Base-by-base conservation (phyloP, 305 asterid species). In the Solanum hybrid region DNA sequence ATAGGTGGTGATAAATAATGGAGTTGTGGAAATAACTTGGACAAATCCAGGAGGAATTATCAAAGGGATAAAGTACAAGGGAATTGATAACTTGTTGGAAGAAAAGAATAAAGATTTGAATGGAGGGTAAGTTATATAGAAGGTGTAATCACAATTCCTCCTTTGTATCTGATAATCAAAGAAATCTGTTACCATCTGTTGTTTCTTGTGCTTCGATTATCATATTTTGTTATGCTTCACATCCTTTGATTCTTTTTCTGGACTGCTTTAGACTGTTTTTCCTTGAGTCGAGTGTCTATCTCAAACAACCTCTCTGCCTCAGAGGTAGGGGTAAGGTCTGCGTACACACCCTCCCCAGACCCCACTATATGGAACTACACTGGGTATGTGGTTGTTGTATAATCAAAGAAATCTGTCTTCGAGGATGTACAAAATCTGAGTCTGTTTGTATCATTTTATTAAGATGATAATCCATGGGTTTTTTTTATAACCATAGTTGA, bases 1-100 rank as follows among this genome's bases (percentile, higher is more conserved):
- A 91, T 90, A 94, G 96, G 94, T 94, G 83, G 92, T 92, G 51
- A 89, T 94, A 93, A 92, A 92, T 28, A 94, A 94, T 92, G 95
- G 94, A 78, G 92, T 94, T 31, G 40, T 94, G 73, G 90, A 87
- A 89, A 92, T 93, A 11, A 94, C 93, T 20, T 39, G 94, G 90
- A 93, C 96, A 71, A 94, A 93, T 87, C 96, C 96, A 90, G 93
- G 89, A 18, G 95, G 96, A 18, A 85, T 92, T 67, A 93, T 94
- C 36, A 94, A 91, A 69, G 94, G 89, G 42, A 92, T 94, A n/a
- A 88, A 89, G 26, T 94, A 89, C 91, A 92, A 93, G 57, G 88
- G 92, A 86, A 92, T 94, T 16, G 95, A 92, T 57, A 94, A 93
- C 88, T 89, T 94, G 94, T 90, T 94, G 12, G 95, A 94, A 86